Conservation (phyloP, 495 filamentous ascomycete species). For the Talaromyces proteolyticus region DNA sequence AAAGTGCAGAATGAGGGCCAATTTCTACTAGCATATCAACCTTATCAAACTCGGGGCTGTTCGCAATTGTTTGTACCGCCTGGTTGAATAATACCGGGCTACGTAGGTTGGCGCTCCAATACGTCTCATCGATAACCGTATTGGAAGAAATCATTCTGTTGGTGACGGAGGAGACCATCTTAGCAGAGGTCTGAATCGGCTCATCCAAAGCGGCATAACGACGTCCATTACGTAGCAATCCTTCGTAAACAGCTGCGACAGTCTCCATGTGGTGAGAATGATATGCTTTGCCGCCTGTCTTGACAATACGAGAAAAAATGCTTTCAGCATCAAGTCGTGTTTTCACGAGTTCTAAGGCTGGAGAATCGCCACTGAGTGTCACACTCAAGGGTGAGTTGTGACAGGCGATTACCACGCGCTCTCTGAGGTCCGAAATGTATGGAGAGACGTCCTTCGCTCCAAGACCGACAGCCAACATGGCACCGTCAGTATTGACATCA, state of each 20-base stretch:
- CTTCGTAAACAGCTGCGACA: conserved; percentile 16
- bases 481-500: conserved; percentile 8
- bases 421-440: conserved; percentile 4
- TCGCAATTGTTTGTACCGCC: conserved; percentile 8
- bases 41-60: not conserved
- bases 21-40: conserved; percentile 48
- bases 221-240: conserved; percentile 1
- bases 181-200: not conserved
- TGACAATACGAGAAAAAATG: conserved; percentile 17
- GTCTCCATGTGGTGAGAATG: conserved; percentile 58
- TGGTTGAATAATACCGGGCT: not conserved
- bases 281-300: conserved; percentile 28
- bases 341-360: conserved; percentile 22
- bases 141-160: conserved; percentile 9
- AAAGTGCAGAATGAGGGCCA: conserved; percentile 58
- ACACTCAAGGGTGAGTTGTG: conserved; percentile 37
- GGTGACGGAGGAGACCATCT: conserved; percentile 27
- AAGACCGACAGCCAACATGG: conserved; percentile 24
- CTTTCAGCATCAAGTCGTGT: conserved; percentile 10
- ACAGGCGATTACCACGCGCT: conserved; percentile 25
- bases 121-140: too few species aligned
- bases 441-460: conserved; percentile 3
- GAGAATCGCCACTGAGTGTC: conserved; percentile 40
- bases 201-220: too few species aligned
- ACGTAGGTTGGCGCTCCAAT: conserved; percentile 2